Evolutionary conservation across 116 monocot genomes (phyloP).

Genomic region (Phalaenopsis hybrid): DNA sequence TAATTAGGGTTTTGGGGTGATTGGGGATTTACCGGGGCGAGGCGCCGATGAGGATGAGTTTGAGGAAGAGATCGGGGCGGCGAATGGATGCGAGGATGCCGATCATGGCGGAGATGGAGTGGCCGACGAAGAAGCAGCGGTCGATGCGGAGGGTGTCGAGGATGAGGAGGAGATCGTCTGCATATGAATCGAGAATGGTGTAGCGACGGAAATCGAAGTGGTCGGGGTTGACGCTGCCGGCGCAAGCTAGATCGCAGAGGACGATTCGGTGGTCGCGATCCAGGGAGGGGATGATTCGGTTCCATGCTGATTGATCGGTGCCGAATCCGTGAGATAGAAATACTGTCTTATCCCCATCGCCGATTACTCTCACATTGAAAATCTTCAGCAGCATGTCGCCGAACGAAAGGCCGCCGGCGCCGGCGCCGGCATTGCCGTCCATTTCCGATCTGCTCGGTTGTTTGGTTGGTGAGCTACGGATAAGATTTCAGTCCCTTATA

Average conservation of each 20-base stretch:
- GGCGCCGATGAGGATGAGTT: constrained; percentile 76
- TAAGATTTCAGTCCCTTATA: too few species aligned
- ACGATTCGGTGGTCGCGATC: constrained; percentile 60
- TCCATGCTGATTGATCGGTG: constrained; percentile 93
- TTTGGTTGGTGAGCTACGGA: too few species aligned
- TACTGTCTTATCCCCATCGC: constrained; percentile 45
- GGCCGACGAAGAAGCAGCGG: constrained; percentile 72
- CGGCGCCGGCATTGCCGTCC: neutral
- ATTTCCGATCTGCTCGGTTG: neutral
- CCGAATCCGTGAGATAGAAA: constrained; percentile 89
- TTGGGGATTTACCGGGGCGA: constrained; percentile 47
- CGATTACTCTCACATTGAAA: constrained; percentile 75
- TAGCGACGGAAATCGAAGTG: constrained; percentile 92
- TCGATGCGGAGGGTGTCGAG: constrained; percentile 58
- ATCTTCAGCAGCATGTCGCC: constrained; percentile 51
- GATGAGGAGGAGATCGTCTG: constrained; percentile 70
- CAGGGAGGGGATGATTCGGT: constrained; percentile 66
- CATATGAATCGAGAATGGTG: constrained; percentile 71
- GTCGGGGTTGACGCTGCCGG: constrained; percentile 93
- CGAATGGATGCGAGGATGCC: constrained; percentile 75
- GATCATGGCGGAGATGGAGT: constrained; percentile 95
- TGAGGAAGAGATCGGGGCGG: constrained; percentile 63
- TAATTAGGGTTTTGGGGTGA: neutral
- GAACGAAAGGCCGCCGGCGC: neutral
- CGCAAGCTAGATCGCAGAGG: constrained; percentile 85